These are phyloP conservation scores for Wolfiporia cocos DNA, from an alignment of 1,284 basidiomycete genomes.

Conservation along the genomic window DNA sequence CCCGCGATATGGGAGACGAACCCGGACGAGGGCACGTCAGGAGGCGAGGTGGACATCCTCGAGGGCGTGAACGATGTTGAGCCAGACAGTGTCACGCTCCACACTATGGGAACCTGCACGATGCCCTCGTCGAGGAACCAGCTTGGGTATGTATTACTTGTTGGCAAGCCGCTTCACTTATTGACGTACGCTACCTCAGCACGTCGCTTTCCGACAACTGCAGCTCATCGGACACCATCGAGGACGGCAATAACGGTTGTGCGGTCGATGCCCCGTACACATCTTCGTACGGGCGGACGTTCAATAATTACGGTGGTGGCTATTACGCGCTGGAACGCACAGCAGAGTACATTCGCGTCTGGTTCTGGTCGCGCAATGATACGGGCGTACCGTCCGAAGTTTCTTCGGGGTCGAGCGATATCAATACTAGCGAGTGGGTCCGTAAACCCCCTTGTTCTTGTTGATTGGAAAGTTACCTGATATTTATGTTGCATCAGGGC, in stretches of 20 bases:
- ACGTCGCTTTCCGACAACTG: conserved; percentile 14
- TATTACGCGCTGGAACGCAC: conserved; percentile 55
- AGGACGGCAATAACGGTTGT: conserved; percentile 56
- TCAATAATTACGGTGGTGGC: conserved; percentile 59
- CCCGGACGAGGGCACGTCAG: conserved; percentile 26
- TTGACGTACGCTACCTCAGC: conserved; percentile 6
- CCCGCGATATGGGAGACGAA: conserved; percentile 46
- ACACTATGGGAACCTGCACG: conserved; percentile 44
- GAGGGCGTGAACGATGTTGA: conserved; percentile 47
- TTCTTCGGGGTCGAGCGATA: conserved; percentile 27
- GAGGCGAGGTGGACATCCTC: conserved; percentile 31
- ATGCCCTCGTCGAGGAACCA: conserved; percentile 15
- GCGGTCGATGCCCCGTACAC: conserved; percentile 43
- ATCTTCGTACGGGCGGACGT: conserved; percentile 51
- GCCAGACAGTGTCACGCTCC: conserved; percentile 48
- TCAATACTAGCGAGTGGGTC: conserved; percentile 44
- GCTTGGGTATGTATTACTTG: conserved; percentile 18
- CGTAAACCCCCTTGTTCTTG: conserved; percentile 5
- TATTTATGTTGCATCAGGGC: conserved; percentile 27
- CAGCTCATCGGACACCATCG: conserved; percentile 23
- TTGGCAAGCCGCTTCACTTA: neutral
- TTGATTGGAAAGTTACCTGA: neutral
- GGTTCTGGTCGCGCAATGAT: conserved; percentile 50
- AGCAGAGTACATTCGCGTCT: conserved; percentile 41
- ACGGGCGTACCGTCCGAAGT: conserved; percentile 41